A percentile compares a stretch with the other conserved stretches of the same genome.
Evolutionary conservation across 2,329 filamentous ascomycete genomes (phyloP).

Genomic region (Exophiala alcalophila): DNA sequence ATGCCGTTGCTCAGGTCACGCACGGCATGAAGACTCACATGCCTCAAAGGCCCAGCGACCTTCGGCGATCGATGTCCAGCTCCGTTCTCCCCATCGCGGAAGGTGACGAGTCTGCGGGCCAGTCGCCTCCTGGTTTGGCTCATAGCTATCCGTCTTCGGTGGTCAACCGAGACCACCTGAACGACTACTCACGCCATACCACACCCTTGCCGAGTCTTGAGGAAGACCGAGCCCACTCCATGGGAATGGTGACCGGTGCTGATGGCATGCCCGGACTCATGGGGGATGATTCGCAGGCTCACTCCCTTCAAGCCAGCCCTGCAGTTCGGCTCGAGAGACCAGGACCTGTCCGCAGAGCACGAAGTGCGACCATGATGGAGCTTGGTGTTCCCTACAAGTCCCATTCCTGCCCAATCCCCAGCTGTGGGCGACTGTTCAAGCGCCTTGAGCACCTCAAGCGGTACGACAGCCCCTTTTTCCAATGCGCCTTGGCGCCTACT

Average conservation of each 20-base stretch:
- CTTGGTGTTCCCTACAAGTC: conserved; percentile 94
- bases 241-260: conserved; percentile 60
- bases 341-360: conserved; percentile 80
- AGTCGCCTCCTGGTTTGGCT: conserved; percentile 73
- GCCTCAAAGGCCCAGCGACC: conserved; percentile 79
- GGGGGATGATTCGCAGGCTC: conserved; percentile 59
- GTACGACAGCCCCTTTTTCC: conserved; percentile 58
- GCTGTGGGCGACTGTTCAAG: conserved; percentile 96
- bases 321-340: conserved; percentile 59
- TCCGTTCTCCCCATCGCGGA: conserved; percentile 81
- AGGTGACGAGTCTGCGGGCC: conserved; percentile 71
- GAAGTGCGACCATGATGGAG: conserved; percentile 95
- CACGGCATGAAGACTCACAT: conserved; percentile 50
- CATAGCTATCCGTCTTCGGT: conserved; percentile 68
- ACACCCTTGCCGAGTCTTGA: conserved; percentile 86
- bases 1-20: conserved; percentile 48
- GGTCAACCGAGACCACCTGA: conserved; percentile 74
- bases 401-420: conserved; percentile 98
- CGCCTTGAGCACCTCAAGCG: conserved; percentile 98
- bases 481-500: conserved; percentile 49
- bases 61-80: conserved; percentile 83
- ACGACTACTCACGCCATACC: conserved; percentile 77
- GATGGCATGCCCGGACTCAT: conserved; percentile 66
- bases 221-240: conserved; percentile 72
- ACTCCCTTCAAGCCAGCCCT: conserved; percentile 56